Base-by-base conservation (phyloP, 2,329 filamentous ascomycete genomes). In the Penicillium sp. region DNA sequence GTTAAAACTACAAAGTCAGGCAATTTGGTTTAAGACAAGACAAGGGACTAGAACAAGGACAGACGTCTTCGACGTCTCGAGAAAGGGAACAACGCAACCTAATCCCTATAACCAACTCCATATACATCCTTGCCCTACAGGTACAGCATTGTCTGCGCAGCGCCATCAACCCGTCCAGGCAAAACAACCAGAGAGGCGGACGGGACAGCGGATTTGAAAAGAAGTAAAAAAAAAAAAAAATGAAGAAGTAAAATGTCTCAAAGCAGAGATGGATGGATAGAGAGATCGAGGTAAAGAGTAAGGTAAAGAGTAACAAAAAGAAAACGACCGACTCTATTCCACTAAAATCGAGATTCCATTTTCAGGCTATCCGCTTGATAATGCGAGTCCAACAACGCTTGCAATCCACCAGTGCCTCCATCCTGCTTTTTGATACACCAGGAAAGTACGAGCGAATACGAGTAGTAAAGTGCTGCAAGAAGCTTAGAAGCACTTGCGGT, bases 401-500 rank as follows among this genome's bases (percentile, higher is more conserved):
- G 68, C 65, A 62, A 68, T 72, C 66, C 71, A 71, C 70, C 67
- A 69, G 63, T 67, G 68, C 68, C 70, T 70, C 66, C 68, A 65
- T 69, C 67, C 70, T 69, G 68, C 70, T 68, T 75, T 75, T 75
- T 75, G 64, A 72, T 75, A 75, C 71, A 74, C 70, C 70, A 70
- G 70, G 65, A 70, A 71, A 73, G 70, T 70, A 74, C 70, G 70
- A 72, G 65, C 68, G 70, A 72, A 72, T 65, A 67, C 62, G 65
- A 71, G 66, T 66, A 70, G 66, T 65, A 70, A 72, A 53, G 59
- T 59, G 63, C 54, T 48, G 34, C 49, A 61, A 60, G 43, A 49
- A 60, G 60, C 88, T 96, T 96, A 97, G 90, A 97, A 97, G 91
- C 93, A 97, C 91, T 97, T 97, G 89, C 92, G 91, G 90, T 97